Conservation (phyloP, 2,329 filamentous ascomycete species). For the Karstenula rhodostoma region DNA sequence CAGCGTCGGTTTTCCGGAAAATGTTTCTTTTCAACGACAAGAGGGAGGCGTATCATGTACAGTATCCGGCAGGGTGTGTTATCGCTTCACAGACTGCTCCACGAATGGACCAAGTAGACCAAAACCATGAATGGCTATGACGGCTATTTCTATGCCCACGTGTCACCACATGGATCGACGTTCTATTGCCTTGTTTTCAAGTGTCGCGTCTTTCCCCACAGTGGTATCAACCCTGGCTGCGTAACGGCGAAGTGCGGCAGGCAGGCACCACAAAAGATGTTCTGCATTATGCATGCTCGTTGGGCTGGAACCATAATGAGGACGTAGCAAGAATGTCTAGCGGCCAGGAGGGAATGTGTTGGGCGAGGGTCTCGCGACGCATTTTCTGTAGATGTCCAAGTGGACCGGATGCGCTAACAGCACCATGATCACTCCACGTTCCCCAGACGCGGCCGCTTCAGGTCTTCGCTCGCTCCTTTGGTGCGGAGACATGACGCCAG, state of each 20-base stretch:
- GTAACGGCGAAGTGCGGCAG: background rate
- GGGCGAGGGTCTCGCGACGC: background rate
- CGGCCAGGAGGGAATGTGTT: background rate
- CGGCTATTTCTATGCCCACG: slow-evolving; percentile 10
- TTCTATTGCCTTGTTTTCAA: background rate
- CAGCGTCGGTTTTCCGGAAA: slow-evolving; percentile 1
- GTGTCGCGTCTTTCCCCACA: background rate
- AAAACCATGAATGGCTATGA: slow-evolving; percentile 25
- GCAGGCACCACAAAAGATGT: background rate
- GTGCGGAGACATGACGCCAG: slow-evolving; percentile 11
- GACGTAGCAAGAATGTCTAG: background rate
- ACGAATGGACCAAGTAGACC: slow-evolving; percentile 26
- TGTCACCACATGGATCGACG: background rate
- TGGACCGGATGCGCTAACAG: slow-evolving; percentile 1
- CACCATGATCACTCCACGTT: slow-evolving; percentile 23
- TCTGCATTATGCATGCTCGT: background rate
- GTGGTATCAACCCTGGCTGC: too few species aligned
- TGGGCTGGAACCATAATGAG: background rate
- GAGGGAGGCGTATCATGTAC: slow-evolving; percentile 30
- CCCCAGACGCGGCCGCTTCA: slow-evolving; percentile 12
- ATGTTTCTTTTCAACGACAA: slow-evolving; percentile 13
- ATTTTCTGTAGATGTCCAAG: background rate
- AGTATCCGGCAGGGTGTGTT: slow-evolving; percentile 26
- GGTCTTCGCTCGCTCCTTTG: slow-evolving; percentile 4
- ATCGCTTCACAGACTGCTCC: slow-evolving; percentile 24